Evolutionary conservation across 495 filamentous ascomycete genomes (phyloP).

Genomic region (Tuber umbilicatum): DNA sequence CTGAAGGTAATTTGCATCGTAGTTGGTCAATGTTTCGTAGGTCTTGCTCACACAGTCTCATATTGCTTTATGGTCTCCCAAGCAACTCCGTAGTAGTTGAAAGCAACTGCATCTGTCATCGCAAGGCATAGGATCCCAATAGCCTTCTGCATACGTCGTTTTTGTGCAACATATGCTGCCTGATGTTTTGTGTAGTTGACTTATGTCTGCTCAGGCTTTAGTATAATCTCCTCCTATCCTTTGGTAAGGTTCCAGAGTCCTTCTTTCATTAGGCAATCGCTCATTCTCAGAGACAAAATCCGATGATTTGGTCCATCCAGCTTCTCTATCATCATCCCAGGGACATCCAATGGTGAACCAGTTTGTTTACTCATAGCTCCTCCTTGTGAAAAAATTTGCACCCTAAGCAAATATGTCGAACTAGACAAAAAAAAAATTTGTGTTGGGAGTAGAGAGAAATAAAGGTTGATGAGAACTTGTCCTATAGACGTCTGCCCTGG

Average conservation of each 20-base stretch:
- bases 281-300: background rate
- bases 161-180: fast-evolving
- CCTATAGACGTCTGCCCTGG: no score
- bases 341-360: background rate
- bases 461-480: no score
- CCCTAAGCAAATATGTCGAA: no score
- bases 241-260: background rate
- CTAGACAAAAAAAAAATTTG: no score
- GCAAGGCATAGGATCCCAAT: background rate
- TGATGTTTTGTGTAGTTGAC: background rate
- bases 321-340: background rate
- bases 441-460: no score
- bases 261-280: background rate
- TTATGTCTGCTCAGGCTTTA: background rate
- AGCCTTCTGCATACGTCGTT: background rate
- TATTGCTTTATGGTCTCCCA: background rate
- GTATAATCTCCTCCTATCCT: background rate
- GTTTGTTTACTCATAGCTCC: background rate
- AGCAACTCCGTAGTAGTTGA: background rate
- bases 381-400: no score
- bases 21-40: background rate
- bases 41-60: background rate
- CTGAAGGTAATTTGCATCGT: background rate
- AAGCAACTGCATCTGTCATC: background rate
- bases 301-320: background rate